Evolutionary conservation across 495 filamentous ascomycete species (phyloP), one percentile per base, ranked within the genome.

Genomic region (Usnea hakonensis): DNA sequence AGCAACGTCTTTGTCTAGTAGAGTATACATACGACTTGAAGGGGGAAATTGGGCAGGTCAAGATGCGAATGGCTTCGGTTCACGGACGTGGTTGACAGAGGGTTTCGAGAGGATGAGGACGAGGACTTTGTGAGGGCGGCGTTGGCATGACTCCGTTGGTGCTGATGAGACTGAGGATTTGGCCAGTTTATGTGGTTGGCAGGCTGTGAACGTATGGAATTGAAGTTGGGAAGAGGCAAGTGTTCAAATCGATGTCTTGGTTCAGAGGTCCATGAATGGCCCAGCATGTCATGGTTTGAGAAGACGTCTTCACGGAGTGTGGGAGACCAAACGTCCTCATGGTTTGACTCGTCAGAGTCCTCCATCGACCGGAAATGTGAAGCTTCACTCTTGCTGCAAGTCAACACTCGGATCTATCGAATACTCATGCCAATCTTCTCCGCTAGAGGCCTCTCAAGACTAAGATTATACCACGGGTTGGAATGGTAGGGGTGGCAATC

Each of bases 31-130:
- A 50, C 58, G 32, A 48, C 50, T 32, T 61, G 62, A 10, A 64
- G 57, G 17, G 63, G 63, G 26, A 66, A 63, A 26, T 66, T 66
- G 28, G 55, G 63, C 21, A 53, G 63, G 41, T 64, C 63, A 55
- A 64, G 52, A 21, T 64, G 63, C 6, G 63, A 64, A 59, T 32
- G 56, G 5, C 35, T 53, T 41, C 62, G 41, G 2, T 30, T 44
- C 30, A 64, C 23, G 56, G 58, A 52, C 0, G 35, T 32, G n/a
- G 62, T 35, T 19, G 32, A 28, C 16, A 46, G 35, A 33, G 35
- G 33, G 35, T 33, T 9, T 28, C 50, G 48, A n/a, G 58, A 43
- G 6, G 53, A 62, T 2, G 60, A 38, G 30, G 26, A 21, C n/a
- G 52, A 46, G 2, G 41, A 32, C n/a, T 58, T 41, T 14, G 30